Evolutionary conservation across 805 yeast genomes (phyloP), one percentile per base, ranked within the genome.

Genomic region (Wickerhamomyces alni): DNA sequence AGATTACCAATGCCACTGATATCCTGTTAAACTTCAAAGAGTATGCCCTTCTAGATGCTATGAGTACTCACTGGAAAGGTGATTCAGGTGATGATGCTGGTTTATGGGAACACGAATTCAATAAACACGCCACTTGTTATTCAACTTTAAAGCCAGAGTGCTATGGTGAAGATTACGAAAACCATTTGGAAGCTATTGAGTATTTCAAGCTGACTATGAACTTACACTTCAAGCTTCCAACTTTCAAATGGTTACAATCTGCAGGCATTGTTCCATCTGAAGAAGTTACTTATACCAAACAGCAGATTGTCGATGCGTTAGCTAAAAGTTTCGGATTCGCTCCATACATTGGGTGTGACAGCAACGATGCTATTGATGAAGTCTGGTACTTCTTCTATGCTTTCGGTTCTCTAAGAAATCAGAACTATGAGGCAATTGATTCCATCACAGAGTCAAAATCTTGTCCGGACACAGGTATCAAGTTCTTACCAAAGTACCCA

Each of bases 21-120:
- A 60, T 76, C 9, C 54, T 84, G 37, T 58, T 61, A 24, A 80
- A 80, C 37, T 47, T 54, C n/a, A 59, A 62, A 24, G 80, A 80
- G 38, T 47, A 54, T n/a, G 78, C 70, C 13, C 65, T 86, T 38
- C 65, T 82, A 34, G 60, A 62, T 1, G 67, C 69, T 41, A 75
- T 87, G 84, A 47, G 62, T 17, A 52, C 54, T 26, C 59, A 69
- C 44, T 87, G 96, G 96, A 79, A 81, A 55, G 77, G 80, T 50
- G 72, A 71, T 52, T 75, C 74, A 37, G 84, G 84, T 12, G 58
- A 71, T 40, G 87, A 82, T 54, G 77, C 74, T 42, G 36, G 38
- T 31, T 36, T 47, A 17, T 47, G 51, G 51, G 41, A 43, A 11
- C 51, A 47, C 28, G 51, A 47, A 35, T 47, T 38, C 36, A 47